Conservation (phyloP, 164 flowering plant species). For the Sedum album region DNA sequence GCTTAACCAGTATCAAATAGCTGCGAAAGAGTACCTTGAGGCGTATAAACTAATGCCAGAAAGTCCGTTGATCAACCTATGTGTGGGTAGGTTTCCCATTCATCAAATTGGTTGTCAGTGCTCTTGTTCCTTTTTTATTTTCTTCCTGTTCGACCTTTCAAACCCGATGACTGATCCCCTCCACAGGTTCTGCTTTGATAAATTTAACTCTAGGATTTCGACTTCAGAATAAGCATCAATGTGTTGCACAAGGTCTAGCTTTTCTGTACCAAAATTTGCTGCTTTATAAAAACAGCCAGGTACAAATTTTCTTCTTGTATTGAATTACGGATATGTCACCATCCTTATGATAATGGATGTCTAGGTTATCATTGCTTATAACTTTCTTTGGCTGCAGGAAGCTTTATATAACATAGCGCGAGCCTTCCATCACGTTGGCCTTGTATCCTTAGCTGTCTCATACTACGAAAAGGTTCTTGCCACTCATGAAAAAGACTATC, state of each 20-base stretch:
- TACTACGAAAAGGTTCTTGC: conserved; percentile 82
- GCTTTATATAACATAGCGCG: conserved; percentile 75
- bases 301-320: not conserved
- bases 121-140: not conserved
- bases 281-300: conserved; percentile 51
- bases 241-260: conserved; percentile 72
- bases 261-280: conserved; percentile 65
- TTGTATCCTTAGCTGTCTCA: conserved; percentile 57
- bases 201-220: conserved; percentile 75
- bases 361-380: not conserved
- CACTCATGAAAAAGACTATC: conserved; percentile 42
- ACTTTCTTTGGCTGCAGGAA: conserved; percentile 27
- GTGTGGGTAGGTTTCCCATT: conserved; percentile 25
- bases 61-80: conserved; percentile 71
- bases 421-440: conserved; percentile 88
- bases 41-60: conserved; percentile 82
- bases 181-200: conserved; percentile 66
- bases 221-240: conserved; percentile 69
- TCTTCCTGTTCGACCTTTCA: not conserved
- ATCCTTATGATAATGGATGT: not conserved
- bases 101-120: not conserved
- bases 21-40: conserved; percentile 75
- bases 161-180: not conserved
- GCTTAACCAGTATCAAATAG: conserved; percentile 69
- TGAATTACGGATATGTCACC: not conserved